Base-by-base conservation (phyloP, 176 grass and related monocot species). In the Canna indica region DNA sequence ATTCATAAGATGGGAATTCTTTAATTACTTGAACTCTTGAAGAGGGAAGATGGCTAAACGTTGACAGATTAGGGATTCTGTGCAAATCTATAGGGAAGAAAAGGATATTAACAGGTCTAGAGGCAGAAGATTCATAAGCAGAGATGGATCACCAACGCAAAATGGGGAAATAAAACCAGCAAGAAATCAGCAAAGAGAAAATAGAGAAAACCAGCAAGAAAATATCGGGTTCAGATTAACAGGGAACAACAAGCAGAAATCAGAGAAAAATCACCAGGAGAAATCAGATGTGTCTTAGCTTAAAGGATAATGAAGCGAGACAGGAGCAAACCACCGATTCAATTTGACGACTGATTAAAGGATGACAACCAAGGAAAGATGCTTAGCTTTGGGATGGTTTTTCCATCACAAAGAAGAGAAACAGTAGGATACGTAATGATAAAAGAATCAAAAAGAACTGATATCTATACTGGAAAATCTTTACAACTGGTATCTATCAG, bases 371-470 rank as follows among this genome's bases (percentile, higher is more conserved):
- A 18, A n/a, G 16, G 34, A 38, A 69, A 69, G 66, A 69, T 69
- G 66, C 66, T 46, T 41, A 45, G 25, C 66, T 69, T 69, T 69
- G 59, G 59, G 15, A 12, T 28, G 59, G 59, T 32, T 62, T 62
- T 62, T 30, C 13, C 59, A 62, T 10, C 36, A 7, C 24, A 33
- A 20, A 69, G 39, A 7, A 10, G 42, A 17, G 20, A 65, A 65
- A 5, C 20, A 7, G 6, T 18, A 36, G n/a, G n/a, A n/a, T n/a
- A n/a, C n/a, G n/a, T n/a, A n/a, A n/a, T n/a, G n/a, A n/a, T n/a
- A n/a, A n/a, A n/a, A n/a, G n/a, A n/a, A n/a, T n/a, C n/a, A n/a
- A n/a, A n/a, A n/a, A n/a, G n/a, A n/a, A n/a, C n/a, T n/a, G n/a
- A n/a, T n/a, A n/a, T n/a, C n/a, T n/a, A n/a, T n/a, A n/a, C n/a